A percentile compares a stretch with the other conserved stretches of the same genome.
Evolutionary conservation across 257 asterid species (phyloP).

Genomic region (Gynochthodes officinalis): DNA sequence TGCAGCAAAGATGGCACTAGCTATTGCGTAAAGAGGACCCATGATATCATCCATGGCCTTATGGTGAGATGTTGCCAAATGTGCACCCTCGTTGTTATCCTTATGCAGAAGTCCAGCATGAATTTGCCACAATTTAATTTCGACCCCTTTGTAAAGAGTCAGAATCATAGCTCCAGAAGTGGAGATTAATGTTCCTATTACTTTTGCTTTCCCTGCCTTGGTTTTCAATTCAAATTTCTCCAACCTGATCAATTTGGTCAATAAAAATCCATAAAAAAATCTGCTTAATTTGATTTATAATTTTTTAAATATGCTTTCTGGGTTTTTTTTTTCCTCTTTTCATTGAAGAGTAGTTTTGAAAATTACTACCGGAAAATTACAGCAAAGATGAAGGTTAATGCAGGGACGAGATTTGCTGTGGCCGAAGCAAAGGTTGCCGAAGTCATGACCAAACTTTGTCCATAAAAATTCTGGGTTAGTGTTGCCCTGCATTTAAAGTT

Average conservation of each 20-base stretch:
- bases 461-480: constrained; percentile 46
- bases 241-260: constrained; percentile 33
- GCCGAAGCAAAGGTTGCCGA: constrained; percentile 53
- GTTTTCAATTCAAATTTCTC: constrained; percentile 47
- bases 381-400: constrained; percentile 46
- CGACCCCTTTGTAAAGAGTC: constrained; percentile 51
- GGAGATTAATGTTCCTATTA: constrained; percentile 51
- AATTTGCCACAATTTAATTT: constrained; percentile 41
- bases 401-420: constrained; percentile 43
- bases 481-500: constrained; percentile 49
- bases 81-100: constrained; percentile 14
- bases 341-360: too few relatives aligned
- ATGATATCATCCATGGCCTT: constrained; percentile 19
- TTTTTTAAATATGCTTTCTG: too few relatives aligned
- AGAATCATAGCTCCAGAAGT: constrained; percentile 73
- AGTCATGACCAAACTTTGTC: constrained; percentile 43
- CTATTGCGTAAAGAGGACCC: constrained; percentile 51
- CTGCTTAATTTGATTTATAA: too few relatives aligned
- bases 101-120: constrained; percentile 20
- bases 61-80: constrained; percentile 29
- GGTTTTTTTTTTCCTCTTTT: too few relatives aligned
- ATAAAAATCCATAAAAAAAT: not conserved
- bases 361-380: constrained; percentile 32
- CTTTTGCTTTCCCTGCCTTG: constrained; percentile 58
- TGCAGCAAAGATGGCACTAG: constrained; percentile 34